Evolutionary conservation across 192 early-diverging fungal genomes (phyloP).

Genomic region (Phycomyces nitens): DNA sequence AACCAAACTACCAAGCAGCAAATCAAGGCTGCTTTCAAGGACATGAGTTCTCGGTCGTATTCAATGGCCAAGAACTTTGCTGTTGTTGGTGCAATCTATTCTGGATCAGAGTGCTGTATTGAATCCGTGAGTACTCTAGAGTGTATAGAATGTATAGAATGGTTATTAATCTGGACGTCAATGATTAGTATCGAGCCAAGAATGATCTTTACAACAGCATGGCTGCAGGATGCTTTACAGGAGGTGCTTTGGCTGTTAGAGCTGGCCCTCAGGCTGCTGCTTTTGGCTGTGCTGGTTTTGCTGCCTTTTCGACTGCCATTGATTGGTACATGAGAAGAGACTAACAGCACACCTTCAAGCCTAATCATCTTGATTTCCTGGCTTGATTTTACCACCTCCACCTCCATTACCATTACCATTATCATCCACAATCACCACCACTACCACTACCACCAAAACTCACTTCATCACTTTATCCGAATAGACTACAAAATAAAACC

Average conservation of each 20-base stretch:
- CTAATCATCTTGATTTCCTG: neutral
- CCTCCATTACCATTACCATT: too few species aligned
- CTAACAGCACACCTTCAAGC: conserved; percentile 6
- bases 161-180: too few species aligned
- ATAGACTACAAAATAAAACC: too few species aligned
- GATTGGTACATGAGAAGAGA: conserved; percentile 81
- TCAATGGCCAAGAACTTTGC: conserved; percentile 94
- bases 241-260: conserved; percentile 73
- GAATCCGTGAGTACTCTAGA: conserved; percentile 62
- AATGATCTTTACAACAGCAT: conserved; percentile 92
- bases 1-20: conserved; percentile 80
- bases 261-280: conserved; percentile 74
- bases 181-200: conserved; percentile 88
- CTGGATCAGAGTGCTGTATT: conserved; percentile 91
- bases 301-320: conserved; percentile 90
- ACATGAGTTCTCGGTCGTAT: conserved; percentile 81
- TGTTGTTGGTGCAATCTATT: conserved; percentile 86
- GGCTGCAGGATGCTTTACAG: conserved; percentile 89
- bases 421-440: too few species aligned
- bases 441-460: too few species aligned
- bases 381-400: too few species aligned
- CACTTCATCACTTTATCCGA: too few species aligned
- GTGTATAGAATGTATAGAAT: too few species aligned
- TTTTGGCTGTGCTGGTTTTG: conserved; percentile 88
- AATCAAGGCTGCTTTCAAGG: conserved; percentile 76